phyloP scores from a whole-genome alignment of 2,329 filamentous ascomycete species.

The Elsinoe arachidis region DNA sequence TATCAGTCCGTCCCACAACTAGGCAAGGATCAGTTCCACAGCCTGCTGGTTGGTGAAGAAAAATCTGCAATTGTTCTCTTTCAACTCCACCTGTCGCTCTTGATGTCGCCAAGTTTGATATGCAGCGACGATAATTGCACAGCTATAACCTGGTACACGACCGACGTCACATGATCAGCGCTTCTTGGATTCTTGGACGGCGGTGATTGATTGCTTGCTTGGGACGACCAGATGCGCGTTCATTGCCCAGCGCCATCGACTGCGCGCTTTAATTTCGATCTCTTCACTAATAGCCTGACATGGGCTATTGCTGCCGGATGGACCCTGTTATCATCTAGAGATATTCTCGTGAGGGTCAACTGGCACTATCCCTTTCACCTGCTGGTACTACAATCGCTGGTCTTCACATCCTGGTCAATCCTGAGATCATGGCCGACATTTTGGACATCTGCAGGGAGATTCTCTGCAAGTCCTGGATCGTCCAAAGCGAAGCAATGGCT shows the following conservation, averaged over 20 bases:
- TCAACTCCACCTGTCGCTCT: no score
- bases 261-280: neutral
- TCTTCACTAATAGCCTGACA: neutral
- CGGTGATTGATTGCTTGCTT: neutral
- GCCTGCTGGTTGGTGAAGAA: no score
- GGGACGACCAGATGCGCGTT: neutral
- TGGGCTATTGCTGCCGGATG: constrained; percentile 7
- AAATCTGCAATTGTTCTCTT: no score
- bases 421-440: neutral
- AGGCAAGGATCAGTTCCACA: no score
- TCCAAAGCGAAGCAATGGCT: neutral
- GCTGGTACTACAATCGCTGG: constrained; percentile 2
- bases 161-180: no score
- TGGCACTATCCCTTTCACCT: constrained; percentile 10
- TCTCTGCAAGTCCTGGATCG: neutral
- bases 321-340: neutral
- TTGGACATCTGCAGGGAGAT: neutral
- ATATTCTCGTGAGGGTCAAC: neutral
- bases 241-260: neutral
- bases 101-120: no score
- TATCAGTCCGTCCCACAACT: no score
- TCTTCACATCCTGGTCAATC: neutral
- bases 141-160: no score
- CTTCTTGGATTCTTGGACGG: no score
- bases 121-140: no score